These are phyloP conservation scores for Guillardia theta DNA, from an alignment of 78 protist genomes.

Conservation along the genomic window DNA sequence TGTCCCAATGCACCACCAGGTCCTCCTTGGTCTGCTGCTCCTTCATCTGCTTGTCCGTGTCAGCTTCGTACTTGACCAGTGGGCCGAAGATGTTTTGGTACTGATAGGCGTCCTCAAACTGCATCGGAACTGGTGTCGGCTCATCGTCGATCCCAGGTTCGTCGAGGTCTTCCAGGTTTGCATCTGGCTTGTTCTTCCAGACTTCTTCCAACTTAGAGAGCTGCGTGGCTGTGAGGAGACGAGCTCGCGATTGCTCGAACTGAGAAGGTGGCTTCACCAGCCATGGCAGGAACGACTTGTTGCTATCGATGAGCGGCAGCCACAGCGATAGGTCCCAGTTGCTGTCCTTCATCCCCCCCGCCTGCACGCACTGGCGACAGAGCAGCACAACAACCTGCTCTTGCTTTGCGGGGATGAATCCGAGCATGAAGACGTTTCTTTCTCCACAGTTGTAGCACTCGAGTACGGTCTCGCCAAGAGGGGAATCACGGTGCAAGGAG, in stretches of 20 bases:
- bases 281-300: conserved; percentile 83
- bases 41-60: conserved; percentile 65
- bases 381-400: conserved; percentile 93
- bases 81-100: conserved; percentile 88
- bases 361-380: conserved; percentile 71
- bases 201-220: conserved; percentile 88
- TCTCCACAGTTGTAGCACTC: conserved; percentile 97
- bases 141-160: conserved; percentile 53
- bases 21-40: conserved; percentile 70
- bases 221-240: conserved; percentile 75
- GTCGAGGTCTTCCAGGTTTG: conserved; percentile 51
- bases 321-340: conserved; percentile 68
- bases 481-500: conserved; percentile 71
- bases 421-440: conserved; percentile 91
- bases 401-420: conserved; percentile 92
- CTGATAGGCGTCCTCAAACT: conserved; percentile 88
- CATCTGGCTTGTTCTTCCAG: conserved; percentile 80
- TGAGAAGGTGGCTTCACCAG: conserved; percentile 84
- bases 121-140: conserved; percentile 34
- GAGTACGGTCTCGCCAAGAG: conserved; percentile 71
- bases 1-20: conserved; percentile 88
- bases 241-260: conserved; percentile 71
- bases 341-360: background rate
- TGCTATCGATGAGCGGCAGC: conserved; percentile 91
- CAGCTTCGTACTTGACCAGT: conserved; percentile 90